Base-by-base conservation (phyloP, 192 early-diverging fungal genomes). In the Coemansia sp. region DNA sequence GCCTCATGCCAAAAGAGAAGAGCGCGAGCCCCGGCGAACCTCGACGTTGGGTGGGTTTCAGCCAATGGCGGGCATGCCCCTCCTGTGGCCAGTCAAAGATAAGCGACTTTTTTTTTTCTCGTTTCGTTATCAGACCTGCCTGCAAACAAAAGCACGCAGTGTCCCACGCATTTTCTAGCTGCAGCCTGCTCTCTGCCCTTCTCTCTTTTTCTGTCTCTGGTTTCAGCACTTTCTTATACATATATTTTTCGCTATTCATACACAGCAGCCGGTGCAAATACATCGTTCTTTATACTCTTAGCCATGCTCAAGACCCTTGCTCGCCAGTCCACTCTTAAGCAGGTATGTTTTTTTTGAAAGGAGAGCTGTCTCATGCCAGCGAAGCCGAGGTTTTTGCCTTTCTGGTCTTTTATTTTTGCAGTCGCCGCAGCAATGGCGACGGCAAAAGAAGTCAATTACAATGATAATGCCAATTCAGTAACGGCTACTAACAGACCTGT, bases 251-350 rank as follows among this genome's bases (percentile, higher is more conserved):
- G 14, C 36, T 45, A 45, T 45, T 45, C 42, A 45, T 45, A 45
- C 42, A 45, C 42, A 16, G 42, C 42, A 16, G 42, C 14, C 3
- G 42, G 42, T 45, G 42, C 42, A 45, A 45, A 45, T 45, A 45
- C 42, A 45, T 16, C 14, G 4, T 45, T 45, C 42, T 5, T 60
- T 30, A 34, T 4, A 57, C 45, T 63, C 48, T 56, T 52, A 33
- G 33, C 38, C 42, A 81, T 81, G 79, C 49, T 81, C 38, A 66
- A 61, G 61, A 58, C 73, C 56, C 45, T 81, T 60, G 71, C 70
- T 69, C 73, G 79, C 64, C 73, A 76, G 61, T 49, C 73, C 28
- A 55, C 71, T 36, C 33, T 75, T 25, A 76, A 75, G 79, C 79
- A 81, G 69, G 79, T 81, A 81, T 30, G 73, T 63, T 5, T 34